Evolutionary conservation across 2,329 filamentous ascomycete genomes (phyloP).

Genomic region (Penicillium sp.): DNA sequence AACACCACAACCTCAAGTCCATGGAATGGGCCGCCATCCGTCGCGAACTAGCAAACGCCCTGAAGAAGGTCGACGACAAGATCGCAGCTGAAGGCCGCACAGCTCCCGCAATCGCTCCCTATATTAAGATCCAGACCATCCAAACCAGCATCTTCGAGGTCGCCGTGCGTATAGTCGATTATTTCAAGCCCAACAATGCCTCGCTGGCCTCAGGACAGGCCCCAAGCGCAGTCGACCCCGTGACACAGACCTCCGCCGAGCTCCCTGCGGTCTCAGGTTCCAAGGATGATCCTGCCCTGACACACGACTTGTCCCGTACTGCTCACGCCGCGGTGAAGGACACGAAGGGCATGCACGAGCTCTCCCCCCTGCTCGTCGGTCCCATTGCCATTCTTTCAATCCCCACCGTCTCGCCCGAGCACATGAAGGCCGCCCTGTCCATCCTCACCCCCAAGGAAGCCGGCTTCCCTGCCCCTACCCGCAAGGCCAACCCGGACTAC

Average conservation of each 20-base stretch:
- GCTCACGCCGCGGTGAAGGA: slow-evolving; percentile 55
- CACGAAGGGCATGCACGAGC: slow-evolving; percentile 57
- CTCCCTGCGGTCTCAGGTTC: slow-evolving; percentile 29
- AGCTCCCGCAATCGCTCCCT: slow-evolving; percentile 52
- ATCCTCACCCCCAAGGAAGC: slow-evolving; percentile 72
- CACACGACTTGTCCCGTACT: slow-evolving; percentile 60
- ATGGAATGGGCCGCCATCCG: slow-evolving; percentile 73
- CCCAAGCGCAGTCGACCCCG: slow-evolving; percentile 28
- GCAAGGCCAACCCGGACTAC: slow-evolving; percentile 76
- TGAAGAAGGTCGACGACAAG: slow-evolving; percentile 67
- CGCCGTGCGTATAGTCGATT: slow-evolving; percentile 83
- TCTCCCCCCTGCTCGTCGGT: slow-evolving; percentile 77
- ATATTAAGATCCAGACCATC: slow-evolving; percentile 77
- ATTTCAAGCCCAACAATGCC: slow-evolving; percentile 61
- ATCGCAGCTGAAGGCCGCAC: slow-evolving; percentile 58
- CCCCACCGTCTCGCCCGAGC: slow-evolving; percentile 77
- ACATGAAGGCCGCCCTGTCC: slow-evolving; percentile 78
- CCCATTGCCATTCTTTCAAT: slow-evolving; percentile 79
- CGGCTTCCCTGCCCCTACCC: slow-evolving; percentile 74
- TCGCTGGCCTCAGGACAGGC: slow-evolving; percentile 21
- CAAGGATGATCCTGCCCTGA: slow-evolving; percentile 45
- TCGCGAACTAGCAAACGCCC: slow-evolving; percentile 64
- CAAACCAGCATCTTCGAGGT: slow-evolving; percentile 87
- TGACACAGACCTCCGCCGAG: slow-evolving; percentile 36
- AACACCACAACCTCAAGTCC: slow-evolving; percentile 74